Evolutionary conservation across 2,329 filamentous ascomycete species (phyloP).

Genomic region (Aspergillus unguis): DNA sequence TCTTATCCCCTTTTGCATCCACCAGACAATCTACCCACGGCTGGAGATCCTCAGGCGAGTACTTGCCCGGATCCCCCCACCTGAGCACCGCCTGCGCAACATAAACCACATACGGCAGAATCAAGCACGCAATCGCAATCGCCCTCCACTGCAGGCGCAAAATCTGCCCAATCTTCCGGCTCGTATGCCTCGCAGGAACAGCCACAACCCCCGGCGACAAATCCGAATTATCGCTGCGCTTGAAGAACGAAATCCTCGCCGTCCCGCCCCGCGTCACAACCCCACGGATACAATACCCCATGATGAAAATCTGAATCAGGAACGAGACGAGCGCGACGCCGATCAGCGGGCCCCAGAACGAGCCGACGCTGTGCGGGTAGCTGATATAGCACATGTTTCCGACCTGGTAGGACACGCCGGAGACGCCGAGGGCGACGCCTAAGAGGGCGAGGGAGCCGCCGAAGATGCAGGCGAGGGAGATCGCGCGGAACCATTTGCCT

Average conservation of each 20-base stretch:
- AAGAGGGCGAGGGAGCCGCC: slow-evolving; percentile 6
- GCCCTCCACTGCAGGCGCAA: slow-evolving; percentile 7
- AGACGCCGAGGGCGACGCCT: slow-evolving; percentile 4
- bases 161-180: neutral
- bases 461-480: slow-evolving; percentile 5
- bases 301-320: neutral
- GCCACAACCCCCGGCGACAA: neutral
- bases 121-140: neutral
- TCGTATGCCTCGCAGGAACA: neutral
- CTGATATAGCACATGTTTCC: slow-evolving; percentile 8
- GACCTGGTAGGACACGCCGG: slow-evolving; percentile 11
- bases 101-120: slow-evolving; percentile 2
- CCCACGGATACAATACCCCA: slow-evolving; percentile 4
- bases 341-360: slow-evolving; percentile 10
- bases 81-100: neutral
- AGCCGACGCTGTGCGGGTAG: neutral
- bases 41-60: neutral
- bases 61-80: neutral
- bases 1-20: neutral
- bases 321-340: slow-evolving; percentile 3
- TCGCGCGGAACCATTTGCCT: neutral
- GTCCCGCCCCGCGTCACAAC: neutral
- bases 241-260: slow-evolving; percentile 3
- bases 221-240: neutral
- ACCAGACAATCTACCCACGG: slow-evolving; percentile 6